A percentile compares a stretch with the other conserved stretches of the same genome.
Conservation (phyloP, 2,329 filamentous ascomycete species). For the Didymosphaeria variabile region DNA sequence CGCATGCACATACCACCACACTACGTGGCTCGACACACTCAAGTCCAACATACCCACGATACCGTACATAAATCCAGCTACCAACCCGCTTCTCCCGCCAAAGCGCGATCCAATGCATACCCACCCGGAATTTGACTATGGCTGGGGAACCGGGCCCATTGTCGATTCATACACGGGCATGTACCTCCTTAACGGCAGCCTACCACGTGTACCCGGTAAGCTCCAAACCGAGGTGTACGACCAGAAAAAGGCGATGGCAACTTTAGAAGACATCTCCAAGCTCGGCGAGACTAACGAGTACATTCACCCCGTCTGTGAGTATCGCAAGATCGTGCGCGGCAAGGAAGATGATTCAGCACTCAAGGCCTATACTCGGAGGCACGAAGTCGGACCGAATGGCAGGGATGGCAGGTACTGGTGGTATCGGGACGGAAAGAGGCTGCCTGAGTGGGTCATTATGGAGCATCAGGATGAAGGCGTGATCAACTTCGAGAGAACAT, state of each 20-base stretch:
- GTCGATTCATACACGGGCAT: constrained; percentile 52
- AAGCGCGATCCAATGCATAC: constrained; percentile 40
- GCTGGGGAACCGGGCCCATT: constrained; percentile 58
- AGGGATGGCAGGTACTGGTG: constrained; percentile 39
- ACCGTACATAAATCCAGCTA: constrained; percentile 31
- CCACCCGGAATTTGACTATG: constrained; percentile 51
- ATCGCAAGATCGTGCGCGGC: constrained; percentile 37
- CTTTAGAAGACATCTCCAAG: constrained; percentile 47
- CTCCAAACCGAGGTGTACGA: constrained; percentile 50
- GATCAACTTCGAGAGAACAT: constrained; percentile 41
- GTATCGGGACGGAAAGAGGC: constrained; percentile 30
- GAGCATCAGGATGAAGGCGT: constrained; percentile 20
- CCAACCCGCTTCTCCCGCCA: constrained; percentile 31
- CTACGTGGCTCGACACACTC: constrained; percentile 23
- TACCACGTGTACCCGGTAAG: constrained; percentile 55
- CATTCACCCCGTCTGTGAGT: constrained; percentile 55
- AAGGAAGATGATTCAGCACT: constrained; percentile 36
- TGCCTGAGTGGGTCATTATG: constrained; percentile 46
- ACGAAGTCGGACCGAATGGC: constrained; percentile 23
- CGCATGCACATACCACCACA: constrained; percentile 43
- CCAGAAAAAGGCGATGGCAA: constrained; percentile 43
- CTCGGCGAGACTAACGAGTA: constrained; percentile 60
- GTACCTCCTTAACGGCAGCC: constrained; percentile 55
- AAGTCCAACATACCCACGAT: constrained; percentile 31
- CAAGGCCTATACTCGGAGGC: constrained; percentile 33